Base-by-base conservation (phyloP, 2,329 filamentous ascomycete genomes). In the Fusarium miscanthi region DNA sequence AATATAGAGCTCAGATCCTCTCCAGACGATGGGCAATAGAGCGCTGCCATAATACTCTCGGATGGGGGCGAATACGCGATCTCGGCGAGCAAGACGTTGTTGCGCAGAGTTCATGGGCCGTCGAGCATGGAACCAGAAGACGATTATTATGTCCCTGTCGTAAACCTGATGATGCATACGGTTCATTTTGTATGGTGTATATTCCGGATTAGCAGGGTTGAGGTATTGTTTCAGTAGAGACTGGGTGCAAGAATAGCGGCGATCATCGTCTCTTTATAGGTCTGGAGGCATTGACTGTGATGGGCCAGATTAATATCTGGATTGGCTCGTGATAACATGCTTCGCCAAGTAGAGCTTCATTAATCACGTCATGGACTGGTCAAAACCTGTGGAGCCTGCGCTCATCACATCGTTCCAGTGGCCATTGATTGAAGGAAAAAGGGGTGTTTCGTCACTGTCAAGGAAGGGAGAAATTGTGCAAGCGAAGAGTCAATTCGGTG, bases 201-300 rank as follows among this genome's bases (percentile, higher is more conserved):
- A 10, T 14, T 2, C 11, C 2, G n/a, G 2, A 19, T 16, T 8
- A 23, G 11, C 5, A 3, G 5, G 13, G 11, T 23, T 6, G 5
- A 1, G 4, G 11, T 23, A 2, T 33, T 33, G n/a, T 2, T 49
- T 6, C 19, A 21, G 25, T 7, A 14, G 19, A 27, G 19, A 46
- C 19, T 3, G 11, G 11, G n/a, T 2, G n/a, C n/a, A 49, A 49
- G 46, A 19, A 1, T 5, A 4, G 6, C 0, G 21, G 0, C 2
- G 4, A 9, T 11, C 3, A 14, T 49, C 25, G 16, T 6, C 16
- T 8, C 23, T 19, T 23, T 33, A 33, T 49, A 23, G 19, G 8
- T 2, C 16, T 33, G 3, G 2, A 0, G 5, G 11, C 11, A 12
- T 19, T 12, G n/a, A 23, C 21, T 12, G 16, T 13, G 10, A 19